phyloP scores from a whole-genome alignment of 768 basidiomycete species.

The Dacryopinax primogenitus region DNA sequence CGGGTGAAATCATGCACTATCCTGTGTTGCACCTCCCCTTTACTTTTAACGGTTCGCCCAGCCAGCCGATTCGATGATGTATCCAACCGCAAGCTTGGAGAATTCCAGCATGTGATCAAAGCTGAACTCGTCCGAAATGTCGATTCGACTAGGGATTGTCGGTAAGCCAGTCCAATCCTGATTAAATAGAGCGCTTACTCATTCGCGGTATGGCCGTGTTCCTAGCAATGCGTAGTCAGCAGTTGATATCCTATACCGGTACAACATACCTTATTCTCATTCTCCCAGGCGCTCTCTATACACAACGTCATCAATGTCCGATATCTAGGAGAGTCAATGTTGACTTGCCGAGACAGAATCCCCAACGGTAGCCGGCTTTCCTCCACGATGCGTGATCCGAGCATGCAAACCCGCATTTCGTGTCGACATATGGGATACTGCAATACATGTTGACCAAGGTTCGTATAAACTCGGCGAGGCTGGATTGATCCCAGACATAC shows the following conservation, averaged over 20 bases:
- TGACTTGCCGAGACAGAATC: slow-evolving; percentile 64
- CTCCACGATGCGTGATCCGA: slow-evolving; percentile 85
- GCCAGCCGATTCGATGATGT: slow-evolving; percentile 56
- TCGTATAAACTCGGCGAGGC: slow-evolving; percentile 71
- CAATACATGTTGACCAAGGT: slow-evolving; percentile 64
- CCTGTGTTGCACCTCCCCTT: too few species aligned
- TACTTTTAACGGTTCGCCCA: too few species aligned
- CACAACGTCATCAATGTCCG: slow-evolving; percentile 26
- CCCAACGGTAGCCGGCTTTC: slow-evolving; percentile 73
- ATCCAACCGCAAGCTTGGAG: slow-evolving; percentile 69
- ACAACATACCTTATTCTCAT: slow-evolving; percentile 29
- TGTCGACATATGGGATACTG: slow-evolving; percentile 74
- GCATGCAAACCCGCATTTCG: slow-evolving; percentile 84
- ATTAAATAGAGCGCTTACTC: slow-evolving; percentile 46
- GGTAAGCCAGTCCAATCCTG: not conserved
- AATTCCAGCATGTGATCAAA: slow-evolving; percentile 80
- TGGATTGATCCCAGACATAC: slow-evolving; percentile 24
- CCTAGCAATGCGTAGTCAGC: slow-evolving; percentile 36
- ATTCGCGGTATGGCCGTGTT: slow-evolving; percentile 65
- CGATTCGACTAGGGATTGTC: slow-evolving; percentile 47
- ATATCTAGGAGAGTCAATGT: slow-evolving; percentile 25
- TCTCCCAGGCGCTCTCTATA: slow-evolving; percentile 53
- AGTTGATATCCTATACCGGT: not conserved
- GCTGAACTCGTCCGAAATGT: slow-evolving; percentile 77
- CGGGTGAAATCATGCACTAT: too few species aligned